Evolutionary conservation across 2,329 filamentous ascomycete species (phyloP).

Genomic region (Elsinoe fawcettii): DNA sequence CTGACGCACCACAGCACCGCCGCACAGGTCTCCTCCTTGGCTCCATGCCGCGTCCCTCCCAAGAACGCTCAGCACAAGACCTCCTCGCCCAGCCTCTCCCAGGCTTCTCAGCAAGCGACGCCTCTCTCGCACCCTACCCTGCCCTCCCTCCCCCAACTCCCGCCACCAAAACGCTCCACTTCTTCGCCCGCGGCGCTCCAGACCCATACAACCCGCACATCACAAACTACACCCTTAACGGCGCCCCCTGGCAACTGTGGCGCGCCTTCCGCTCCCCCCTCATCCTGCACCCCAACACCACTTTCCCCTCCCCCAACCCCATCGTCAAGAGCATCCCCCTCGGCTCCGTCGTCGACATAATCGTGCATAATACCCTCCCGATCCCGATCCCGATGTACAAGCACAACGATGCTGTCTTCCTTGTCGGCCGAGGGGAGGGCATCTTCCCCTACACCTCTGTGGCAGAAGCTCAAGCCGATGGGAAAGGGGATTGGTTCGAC

Average conservation of each 20-base stretch:
- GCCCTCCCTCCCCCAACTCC: slow-evolving; percentile 12
- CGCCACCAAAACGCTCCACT: slow-evolving; percentile 19
- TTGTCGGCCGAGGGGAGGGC: slow-evolving; percentile 16
- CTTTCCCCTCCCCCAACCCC: slow-evolving; percentile 19
- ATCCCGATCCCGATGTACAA: slow-evolving; percentile 20
- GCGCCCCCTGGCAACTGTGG: slow-evolving; percentile 21
- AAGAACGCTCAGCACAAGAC: slow-evolving; percentile 16
- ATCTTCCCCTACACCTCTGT: slow-evolving; percentile 14
- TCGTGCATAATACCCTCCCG: slow-evolving; percentile 19
- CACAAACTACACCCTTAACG: slow-evolving; percentile 22
- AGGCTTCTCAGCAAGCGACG: slow-evolving; percentile 14
- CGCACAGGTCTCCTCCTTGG: slow-evolving; percentile 16
- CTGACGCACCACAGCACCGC: slow-evolving; percentile 7
- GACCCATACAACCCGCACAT: slow-evolving; percentile 20
- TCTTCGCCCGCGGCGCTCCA: slow-evolving; percentile 20
- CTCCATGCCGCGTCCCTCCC: slow-evolving; percentile 17
- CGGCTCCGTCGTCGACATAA: slow-evolving; percentile 21
- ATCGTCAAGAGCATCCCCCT: slow-evolving; percentile 16
- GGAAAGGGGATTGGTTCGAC: slow-evolving; percentile 13
- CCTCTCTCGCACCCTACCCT: slow-evolving; percentile 16
- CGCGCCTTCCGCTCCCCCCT: slow-evolving; percentile 19
- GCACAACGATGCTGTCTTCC: slow-evolving; percentile 21
- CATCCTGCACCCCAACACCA: slow-evolving; percentile 14
- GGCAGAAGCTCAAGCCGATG: slow-evolving; percentile 12
- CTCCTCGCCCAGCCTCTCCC: slow-evolving; percentile 16